These are phyloP conservation scores for Cryphonectria carpinicola DNA, from an alignment of 2,329 filamentous ascomycete genomes.

Conservation along the genomic window DNA sequence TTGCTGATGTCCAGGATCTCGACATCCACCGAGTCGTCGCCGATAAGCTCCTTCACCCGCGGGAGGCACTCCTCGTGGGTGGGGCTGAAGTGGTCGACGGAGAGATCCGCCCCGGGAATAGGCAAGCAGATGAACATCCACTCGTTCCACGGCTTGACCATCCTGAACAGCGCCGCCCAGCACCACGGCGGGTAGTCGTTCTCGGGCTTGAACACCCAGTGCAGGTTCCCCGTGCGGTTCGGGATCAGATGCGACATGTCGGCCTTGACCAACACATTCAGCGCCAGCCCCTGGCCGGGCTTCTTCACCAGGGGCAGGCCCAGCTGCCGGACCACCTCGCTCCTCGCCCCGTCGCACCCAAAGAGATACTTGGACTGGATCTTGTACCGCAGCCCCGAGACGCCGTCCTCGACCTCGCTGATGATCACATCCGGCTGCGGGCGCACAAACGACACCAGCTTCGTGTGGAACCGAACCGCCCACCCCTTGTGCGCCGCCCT, in stretches of 20 bases:
- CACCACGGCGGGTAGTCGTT: conserved; percentile 54
- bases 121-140: conserved; percentile 63
- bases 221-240: conserved; percentile 59
- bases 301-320: conserved; percentile 41
- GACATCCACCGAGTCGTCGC: conserved; percentile 54
- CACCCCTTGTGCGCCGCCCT: conserved; percentile 46
- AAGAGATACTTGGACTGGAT: conserved; percentile 59
- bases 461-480: conserved; percentile 47
- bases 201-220: conserved; percentile 63
- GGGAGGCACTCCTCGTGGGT: conserved; percentile 50
- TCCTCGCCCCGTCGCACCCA: conserved; percentile 55
- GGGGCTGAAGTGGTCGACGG: conserved; percentile 42
- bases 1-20: conserved; percentile 58
- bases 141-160: conserved; percentile 67
- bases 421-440: conserved; percentile 26
- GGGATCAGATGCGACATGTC: conserved; percentile 55
- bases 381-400: conserved; percentile 24
- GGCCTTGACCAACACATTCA: conserved; percentile 45
- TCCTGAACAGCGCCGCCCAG: conserved; percentile 55
- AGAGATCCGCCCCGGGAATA: conserved; percentile 41
- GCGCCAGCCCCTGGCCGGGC: conserved; percentile 42
- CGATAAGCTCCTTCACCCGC: conserved; percentile 55
- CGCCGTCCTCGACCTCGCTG: conserved; percentile 23
- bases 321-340: conserved; percentile 43
- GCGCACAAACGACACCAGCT: conserved; percentile 40